Percentiles rank a stretch among this genome's conserved stretches.
Conservation (phyloP, 2,329 filamentous ascomycete species). For the Claviceps sp. region DNA sequence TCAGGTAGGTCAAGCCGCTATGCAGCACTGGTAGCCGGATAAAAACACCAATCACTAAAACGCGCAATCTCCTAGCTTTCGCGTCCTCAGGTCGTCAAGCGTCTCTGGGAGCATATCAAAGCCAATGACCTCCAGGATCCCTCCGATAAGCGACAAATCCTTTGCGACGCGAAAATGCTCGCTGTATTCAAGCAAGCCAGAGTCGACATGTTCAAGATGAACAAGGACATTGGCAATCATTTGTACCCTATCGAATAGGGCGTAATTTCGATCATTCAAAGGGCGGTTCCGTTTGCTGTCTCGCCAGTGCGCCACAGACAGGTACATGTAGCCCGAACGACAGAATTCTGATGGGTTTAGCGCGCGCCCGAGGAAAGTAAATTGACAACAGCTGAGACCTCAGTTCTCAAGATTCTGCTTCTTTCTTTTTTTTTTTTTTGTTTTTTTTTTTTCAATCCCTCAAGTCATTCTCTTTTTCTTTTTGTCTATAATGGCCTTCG, state of each 20-base stretch:
- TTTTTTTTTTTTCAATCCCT: neutral
- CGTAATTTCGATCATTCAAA: conserved; percentile 10
- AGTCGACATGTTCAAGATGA: conserved; percentile 99
- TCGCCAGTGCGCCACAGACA: neutral
- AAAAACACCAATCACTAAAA: neutral
- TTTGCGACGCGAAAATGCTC: conserved; percentile 82
- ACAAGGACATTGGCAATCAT: conserved; percentile 84
- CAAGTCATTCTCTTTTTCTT: neutral
- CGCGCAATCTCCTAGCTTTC: conserved; percentile 49
- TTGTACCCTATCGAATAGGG: conserved; percentile 73
- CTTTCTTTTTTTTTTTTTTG: neutral
- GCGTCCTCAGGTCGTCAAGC: conserved; percentile 89
- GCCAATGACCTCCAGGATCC: conserved; percentile 80
- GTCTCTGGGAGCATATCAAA: conserved; percentile 93
- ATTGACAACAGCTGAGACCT: neutral
- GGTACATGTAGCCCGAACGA: neutral
- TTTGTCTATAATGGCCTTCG: neutral
- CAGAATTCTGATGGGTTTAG: conserved; percentile 3
- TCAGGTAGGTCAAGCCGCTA: conserved; percentile 32
- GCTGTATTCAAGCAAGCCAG: conserved; percentile 82
- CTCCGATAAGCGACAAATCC: conserved; percentile 79
- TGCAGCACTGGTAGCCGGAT: neutral
- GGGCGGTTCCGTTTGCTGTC: neutral
- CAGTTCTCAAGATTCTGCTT: conserved; percentile 1
- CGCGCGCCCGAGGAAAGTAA: conserved; percentile 8